Conservation (phyloP, 345 rosid species). For the Toxicodendron radicans region DNA sequence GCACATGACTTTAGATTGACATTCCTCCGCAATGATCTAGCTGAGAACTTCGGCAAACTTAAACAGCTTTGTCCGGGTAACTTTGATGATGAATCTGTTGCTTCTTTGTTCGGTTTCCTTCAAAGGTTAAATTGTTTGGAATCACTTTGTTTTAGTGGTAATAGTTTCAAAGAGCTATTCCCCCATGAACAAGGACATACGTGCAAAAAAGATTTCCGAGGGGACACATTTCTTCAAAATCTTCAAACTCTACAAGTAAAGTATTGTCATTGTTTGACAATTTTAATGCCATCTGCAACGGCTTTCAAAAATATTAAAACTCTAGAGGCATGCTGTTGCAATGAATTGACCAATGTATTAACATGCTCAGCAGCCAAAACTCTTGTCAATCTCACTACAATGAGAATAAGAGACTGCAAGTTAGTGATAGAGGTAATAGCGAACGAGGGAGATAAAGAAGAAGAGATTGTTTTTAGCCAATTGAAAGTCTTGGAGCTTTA, state of each 20-base stretch:
- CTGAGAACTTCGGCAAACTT: no score
- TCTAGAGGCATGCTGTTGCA: neutral
- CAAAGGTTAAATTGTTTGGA: no score
- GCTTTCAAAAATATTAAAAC: neutral
- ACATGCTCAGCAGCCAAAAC: neutral
- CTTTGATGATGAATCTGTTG: no score
- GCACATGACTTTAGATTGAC: no score
- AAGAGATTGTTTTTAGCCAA: neutral
- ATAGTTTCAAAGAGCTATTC: no score
- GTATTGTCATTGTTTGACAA: neutral
- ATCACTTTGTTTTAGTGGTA: no score
- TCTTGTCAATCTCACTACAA: neutral
- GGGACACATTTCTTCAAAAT: neutral
- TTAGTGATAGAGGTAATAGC: neutral
- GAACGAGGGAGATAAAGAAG: neutral
- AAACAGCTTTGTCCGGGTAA: fast-evolving
- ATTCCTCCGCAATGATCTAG: no score
- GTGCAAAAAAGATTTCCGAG: neutral
- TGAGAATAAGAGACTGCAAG: no score
- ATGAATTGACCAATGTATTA: no score
- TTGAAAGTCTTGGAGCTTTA: neutral
- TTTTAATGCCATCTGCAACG: neutral
- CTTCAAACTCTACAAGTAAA: neutral
- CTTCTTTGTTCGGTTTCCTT: no score
- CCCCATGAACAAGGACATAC: neutral